Conservation (phyloP, 441 rosid genomes). For the Kokia cookei region DNA sequence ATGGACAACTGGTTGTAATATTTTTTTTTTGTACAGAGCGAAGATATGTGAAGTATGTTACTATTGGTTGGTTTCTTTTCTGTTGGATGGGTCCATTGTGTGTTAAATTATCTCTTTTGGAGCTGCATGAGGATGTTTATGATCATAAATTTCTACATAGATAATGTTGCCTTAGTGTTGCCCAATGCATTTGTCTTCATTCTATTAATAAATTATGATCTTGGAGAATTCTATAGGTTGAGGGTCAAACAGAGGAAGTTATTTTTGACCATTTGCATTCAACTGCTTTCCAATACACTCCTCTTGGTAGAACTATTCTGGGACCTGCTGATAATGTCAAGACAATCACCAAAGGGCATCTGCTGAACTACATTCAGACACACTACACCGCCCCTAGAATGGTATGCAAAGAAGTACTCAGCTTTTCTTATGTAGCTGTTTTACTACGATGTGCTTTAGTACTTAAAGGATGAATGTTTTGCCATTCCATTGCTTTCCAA, state of each 20-base stretch:
- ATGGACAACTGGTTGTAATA: not conserved
- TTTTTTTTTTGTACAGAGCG: not conserved
- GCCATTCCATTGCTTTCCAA: not conserved
- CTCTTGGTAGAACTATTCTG: conserved; percentile 91
- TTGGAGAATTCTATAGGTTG: conserved; percentile 52
- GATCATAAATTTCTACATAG: not conserved
- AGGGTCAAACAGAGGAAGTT: conserved; percentile 96
- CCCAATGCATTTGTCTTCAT: not conserved
- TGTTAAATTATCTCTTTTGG: not conserved
- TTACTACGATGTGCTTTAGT: not conserved
- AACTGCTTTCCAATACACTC: conserved; percentile 91
- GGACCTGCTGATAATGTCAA: conserved; percentile 86
- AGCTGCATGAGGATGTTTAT: not conserved
- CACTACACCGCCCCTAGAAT: conserved; percentile 99
- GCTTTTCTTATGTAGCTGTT: not conserved
- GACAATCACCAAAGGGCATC: conserved; percentile 74
- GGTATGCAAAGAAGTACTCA: conserved; percentile 33
- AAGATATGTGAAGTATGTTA: too few species aligned
- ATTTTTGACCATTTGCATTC: conserved; percentile 98
- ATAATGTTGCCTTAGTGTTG: not conserved
- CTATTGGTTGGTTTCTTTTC: not conserved
- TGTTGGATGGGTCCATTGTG: not conserved
- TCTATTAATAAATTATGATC: not conserved
- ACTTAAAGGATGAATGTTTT: not conserved
- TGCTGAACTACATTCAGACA: conserved; percentile 76